Conservation (phyloP, 2,329 filamentous ascomycete genomes). For the Penicillium olsonii region DNA sequence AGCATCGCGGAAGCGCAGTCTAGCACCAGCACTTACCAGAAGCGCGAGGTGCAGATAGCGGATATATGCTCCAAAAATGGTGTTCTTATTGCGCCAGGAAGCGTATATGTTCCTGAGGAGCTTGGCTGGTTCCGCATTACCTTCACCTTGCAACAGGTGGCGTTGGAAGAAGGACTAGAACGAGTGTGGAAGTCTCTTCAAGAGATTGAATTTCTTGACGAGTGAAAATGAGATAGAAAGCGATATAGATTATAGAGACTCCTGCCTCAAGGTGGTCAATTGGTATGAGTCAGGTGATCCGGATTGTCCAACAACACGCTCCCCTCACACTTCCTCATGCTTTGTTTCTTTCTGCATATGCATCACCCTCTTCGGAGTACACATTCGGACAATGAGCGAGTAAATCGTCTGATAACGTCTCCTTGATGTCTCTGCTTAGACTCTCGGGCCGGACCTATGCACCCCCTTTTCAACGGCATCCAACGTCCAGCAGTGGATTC, state of each 20-base stretch:
- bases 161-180: slow-evolving; percentile 9
- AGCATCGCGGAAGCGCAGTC: background rate
- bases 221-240: no score
- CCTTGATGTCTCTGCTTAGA: no score
- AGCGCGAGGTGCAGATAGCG: slow-evolving; percentile 9
- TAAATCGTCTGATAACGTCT: no score
- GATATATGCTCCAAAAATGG: slow-evolving; percentile 12
- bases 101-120: slow-evolving; percentile 11
- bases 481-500: background rate
- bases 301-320: no score
- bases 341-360: no score
- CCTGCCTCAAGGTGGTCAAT: no score
- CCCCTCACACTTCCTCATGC: no score
- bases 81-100: slow-evolving; percentile 13
- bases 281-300: no score
- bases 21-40: background rate
- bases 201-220: background rate
- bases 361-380: no score
- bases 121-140: slow-evolving; percentile 16
- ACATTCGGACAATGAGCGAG: no score
- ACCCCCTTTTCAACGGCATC: background rate
- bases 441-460: no score
- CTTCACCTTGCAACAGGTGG: slow-evolving; percentile 10
- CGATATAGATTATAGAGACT: no score
- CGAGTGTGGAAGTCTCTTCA: slow-evolving; percentile 3